Evolutionary conservation across 768 basidiomycete species (phyloP), one percentile per base, ranked within the genome.

Genomic region (Gymnopilus junonius): DNA sequence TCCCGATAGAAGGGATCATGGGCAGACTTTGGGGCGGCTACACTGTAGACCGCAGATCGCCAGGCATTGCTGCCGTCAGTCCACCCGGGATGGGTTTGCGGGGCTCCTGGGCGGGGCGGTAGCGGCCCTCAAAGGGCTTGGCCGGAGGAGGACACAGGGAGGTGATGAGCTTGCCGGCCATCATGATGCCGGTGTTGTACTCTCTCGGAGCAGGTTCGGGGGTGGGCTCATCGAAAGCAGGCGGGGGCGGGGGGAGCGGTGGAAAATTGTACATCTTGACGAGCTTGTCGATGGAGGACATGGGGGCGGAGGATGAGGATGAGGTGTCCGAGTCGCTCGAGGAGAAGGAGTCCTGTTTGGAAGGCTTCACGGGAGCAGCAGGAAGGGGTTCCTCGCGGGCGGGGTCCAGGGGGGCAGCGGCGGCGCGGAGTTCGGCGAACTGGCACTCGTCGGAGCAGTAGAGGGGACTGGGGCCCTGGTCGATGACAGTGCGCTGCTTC

Each of bases 401-500:
- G 29, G 85, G 86, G 66, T 85, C 73, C 72, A 81, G 77, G 57
- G 80, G 79, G 50, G 83, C 75, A 4, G 29, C 46, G 10, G 37
- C 55, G 68, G 73, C 73, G 69, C 79, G 78, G 67, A 87, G 71
- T 73, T 94, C 92, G 40, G 77, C 76, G 42, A 87, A 73, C 63
- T 85, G 81, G 72, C 92, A 94, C 69, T 89, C 84, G 65, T 92
- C 90, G 1, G 92, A 93, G 76, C 92, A 94, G 77, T 94, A 94
- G 62, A 94, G 83, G 20, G 92, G 92, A 1, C 85, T 87, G n/a
- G 91, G 92, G 1, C 82, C 81, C 73, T 91, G 91, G 77, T 92
- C 91, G 77, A 93, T 93, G 76, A 92, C 80, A 11, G 87, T 86
- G 48, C 87, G 87, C 43, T 84, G 80, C 71, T 85, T 85, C 45